phyloP scores from a whole-genome alignment of 1,139 yeast genomes.

The Diutina ranongensis region DNA sequence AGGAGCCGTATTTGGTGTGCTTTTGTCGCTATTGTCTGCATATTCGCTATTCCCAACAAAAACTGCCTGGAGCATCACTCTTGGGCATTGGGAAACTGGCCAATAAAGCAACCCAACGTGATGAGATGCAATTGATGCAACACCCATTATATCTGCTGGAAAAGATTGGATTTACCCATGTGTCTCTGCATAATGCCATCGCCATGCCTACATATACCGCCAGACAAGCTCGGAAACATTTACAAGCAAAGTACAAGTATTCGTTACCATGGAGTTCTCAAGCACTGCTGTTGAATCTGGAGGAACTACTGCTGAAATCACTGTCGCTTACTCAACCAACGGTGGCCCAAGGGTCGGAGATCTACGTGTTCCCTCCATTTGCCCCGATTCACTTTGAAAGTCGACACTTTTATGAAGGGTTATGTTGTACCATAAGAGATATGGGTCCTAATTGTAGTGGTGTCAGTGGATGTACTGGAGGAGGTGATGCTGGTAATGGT shows the following conservation, averaged over 20 bases:
- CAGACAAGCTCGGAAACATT: conserved; percentile 3
- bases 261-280: not conserved
- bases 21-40: conserved; percentile 18
- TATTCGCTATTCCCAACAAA: not conserved
- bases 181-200: not conserved
- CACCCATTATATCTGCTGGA: conserved; percentile 4
- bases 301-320: not conserved
- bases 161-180: not conserved
- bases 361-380: not conserved
- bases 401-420: conserved; percentile 2
- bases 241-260: not conserved
- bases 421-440: conserved; percentile 2
- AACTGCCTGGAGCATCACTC: not conserved
- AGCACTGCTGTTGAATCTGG: not conserved
- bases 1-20: conserved; percentile 18
- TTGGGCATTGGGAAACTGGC: not conserved
- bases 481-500: conserved; percentile 4
- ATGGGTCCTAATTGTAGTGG: conserved; percentile 4
- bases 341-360: not conserved
- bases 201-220: conserved; percentile 4
- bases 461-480: conserved; percentile 1
- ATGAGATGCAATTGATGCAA: not conserved
- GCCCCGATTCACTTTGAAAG: conserved; percentile 3
- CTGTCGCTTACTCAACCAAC: not conserved
- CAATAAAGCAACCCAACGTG: not conserved